Evolutionary conservation across 2,329 filamentous ascomycete genomes (phyloP), one percentile per base, ranked within the genome.

Genomic region (Botrytis hyacinthi): DNA sequence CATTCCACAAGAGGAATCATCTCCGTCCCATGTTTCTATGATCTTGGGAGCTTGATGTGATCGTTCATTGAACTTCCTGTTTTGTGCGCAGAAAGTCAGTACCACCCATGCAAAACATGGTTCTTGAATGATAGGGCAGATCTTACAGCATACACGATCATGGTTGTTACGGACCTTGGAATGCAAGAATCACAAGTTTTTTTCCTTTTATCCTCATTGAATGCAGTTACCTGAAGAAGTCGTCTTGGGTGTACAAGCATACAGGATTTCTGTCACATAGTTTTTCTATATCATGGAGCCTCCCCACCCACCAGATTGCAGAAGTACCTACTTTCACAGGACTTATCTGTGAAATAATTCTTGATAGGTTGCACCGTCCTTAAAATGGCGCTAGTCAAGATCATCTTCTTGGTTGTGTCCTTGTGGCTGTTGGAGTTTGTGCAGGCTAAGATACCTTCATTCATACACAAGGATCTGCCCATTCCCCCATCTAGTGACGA

Each of bases 211-310:
- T 54, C 65, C 65, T 29, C 16, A 18, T 51, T 57, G 65, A 54
- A 14, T 35, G 59, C 26, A 26, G 14, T 22, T 65, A 51, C 22
- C 40, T 40, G n/a, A 26, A 40, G 20, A 70, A 71, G 35, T 66
- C 54, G 5, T 66, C 61, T 44, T 72, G 29, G 44, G 46, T 48
- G 35, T 44, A 32, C 35, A 42, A 57, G 20, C 59, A 65, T 66
- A 54, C 14, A 29, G 42, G 9, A 22, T 54, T 65, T 29, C 16
- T 35, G 37, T 71, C 44, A 14, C 44, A 20, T 51, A 42, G 10
- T 44, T 67, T 71, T 29, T 35, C 29, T 71, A 72, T 67, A 66
- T 72, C 35, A 66, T 51, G 14, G n/a, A 54, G 18, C n/a, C 60
- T 32, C 40, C 59, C 44, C 32, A 20, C 66, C 35, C 48, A 42